A percentile compares a stretch with the other conserved stretches of the same genome.
These are phyloP conservation scores for Colletotrichum lentis DNA, from an alignment of 2,329 filamentous ascomycete species.

Conservation along the genomic window DNA sequence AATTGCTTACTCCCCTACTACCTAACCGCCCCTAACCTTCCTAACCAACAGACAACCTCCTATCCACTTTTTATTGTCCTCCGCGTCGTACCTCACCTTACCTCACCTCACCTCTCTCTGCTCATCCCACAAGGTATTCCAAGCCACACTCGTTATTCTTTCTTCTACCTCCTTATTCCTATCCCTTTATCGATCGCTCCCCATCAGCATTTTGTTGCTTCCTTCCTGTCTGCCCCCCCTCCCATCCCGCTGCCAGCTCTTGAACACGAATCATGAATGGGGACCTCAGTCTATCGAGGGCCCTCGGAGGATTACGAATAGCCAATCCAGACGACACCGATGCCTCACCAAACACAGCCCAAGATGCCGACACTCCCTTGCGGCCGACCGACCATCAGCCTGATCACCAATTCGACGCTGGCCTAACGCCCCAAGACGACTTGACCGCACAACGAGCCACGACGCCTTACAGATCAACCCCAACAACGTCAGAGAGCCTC, in stretches of 20 bases:
- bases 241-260: slow-evolving; percentile 11
- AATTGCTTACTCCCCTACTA: not conserved
- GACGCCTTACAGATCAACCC: slow-evolving; percentile 10
- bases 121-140: slow-evolving; percentile 15
- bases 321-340: slow-evolving; percentile 80
- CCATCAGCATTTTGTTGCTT: slow-evolving; percentile 21
- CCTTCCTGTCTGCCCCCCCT: slow-evolving; percentile 4
- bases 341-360: slow-evolving; percentile 36
- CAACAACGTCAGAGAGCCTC: slow-evolving; percentile 23
- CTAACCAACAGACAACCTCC: slow-evolving; percentile 14
- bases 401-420: slow-evolving; percentile 34
- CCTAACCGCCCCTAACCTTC: slow-evolving; percentile 11
- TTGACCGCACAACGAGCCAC: slow-evolving; percentile 9
- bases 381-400: slow-evolving; percentile 43
- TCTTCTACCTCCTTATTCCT: not conserved
- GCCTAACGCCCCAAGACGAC: slow-evolving; percentile 18
- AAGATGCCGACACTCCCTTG: slow-evolving; percentile 40
- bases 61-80: slow-evolving; percentile 29
- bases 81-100: slow-evolving; percentile 7
- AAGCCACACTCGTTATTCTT: slow-evolving; percentile 19
- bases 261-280: slow-evolving; percentile 75
- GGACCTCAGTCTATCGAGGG: slow-evolving; percentile 90
- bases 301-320: slow-evolving; percentile 92
- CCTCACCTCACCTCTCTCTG: slow-evolving; percentile 21
- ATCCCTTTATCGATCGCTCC: slow-evolving; percentile 1